phyloP scores from a whole-genome alignment of 192 early-diverging fungal species.

The Backusella westeae region DNA sequence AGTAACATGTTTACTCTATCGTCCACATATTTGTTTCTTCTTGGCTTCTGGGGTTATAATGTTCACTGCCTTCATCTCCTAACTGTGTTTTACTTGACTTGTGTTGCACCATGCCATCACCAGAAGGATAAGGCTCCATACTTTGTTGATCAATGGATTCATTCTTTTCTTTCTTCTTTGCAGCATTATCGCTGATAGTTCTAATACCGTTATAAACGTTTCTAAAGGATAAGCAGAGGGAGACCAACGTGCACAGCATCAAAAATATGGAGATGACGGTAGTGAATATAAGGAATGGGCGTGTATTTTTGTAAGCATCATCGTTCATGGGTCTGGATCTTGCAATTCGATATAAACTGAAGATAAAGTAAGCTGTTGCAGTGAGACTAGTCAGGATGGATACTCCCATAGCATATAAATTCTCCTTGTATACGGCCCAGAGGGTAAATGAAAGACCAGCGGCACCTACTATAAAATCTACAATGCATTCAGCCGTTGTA shows the following conservation, averaged over 20 bases:
- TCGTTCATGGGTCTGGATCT: neutral
- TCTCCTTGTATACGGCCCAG: constrained; percentile 24
- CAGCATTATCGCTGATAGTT: neutral
- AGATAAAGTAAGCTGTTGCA: constrained; percentile 30
- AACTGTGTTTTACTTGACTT: constrained; percentile 3
- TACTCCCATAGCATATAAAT: constrained; percentile 27
- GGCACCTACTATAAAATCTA: constrained; percentile 35
- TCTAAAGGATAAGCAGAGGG: constrained; percentile 2
- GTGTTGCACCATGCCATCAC: neutral
- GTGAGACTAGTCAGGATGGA: constrained; percentile 12
- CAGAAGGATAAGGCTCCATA: neutral
- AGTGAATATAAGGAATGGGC: constrained; percentile 39
- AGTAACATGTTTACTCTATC: constrained; percentile 16
- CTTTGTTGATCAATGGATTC: neutral
- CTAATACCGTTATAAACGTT: constrained; percentile 7
- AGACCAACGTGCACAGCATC: constrained; percentile 15
- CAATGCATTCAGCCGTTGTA: constrained; percentile 24
- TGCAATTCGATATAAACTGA: constrained; percentile 21
- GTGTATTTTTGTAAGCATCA: constrained; percentile 44
- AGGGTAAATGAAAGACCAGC: constrained; percentile 28
- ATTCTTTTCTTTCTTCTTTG: neutral
- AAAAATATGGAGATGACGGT: constrained; percentile 23
- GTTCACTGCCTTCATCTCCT: neutral
- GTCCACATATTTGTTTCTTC: constrained; percentile 21
- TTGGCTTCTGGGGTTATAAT: neutral